These are phyloP conservation scores for Polychytrium aggregatum DNA, from an alignment of 192 early-diverging fungal species.

Conservation along the genomic window DNA sequence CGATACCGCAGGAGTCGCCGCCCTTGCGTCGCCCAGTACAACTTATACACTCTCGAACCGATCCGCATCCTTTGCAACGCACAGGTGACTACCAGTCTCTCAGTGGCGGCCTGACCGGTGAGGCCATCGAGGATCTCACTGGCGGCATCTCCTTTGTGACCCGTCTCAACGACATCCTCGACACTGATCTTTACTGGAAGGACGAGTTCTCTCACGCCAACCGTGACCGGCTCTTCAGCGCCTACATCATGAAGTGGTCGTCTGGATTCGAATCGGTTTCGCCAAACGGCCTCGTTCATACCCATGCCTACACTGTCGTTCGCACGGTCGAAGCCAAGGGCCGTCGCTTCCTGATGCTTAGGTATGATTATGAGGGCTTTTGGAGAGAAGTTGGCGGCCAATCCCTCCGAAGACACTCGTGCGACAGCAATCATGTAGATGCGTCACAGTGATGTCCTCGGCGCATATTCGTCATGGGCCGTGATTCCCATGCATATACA, in stretches of 20 bases:
- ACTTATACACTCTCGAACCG: no score
- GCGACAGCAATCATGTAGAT: no score
- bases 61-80: no score
- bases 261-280: not conserved
- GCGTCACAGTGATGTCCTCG: no score
- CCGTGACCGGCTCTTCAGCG: constrained; percentile 18
- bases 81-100: constrained; percentile 34
- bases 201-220: constrained; percentile 39
- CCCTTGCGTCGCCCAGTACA: no score
- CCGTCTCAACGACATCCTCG: constrained; percentile 30
- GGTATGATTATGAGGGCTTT: no score
- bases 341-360: constrained; percentile 21
- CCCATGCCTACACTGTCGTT: constrained; percentile 41
- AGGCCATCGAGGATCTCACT: constrained; percentile 44
- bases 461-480: no score
- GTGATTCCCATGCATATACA: no score
- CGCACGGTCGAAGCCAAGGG: constrained; percentile 29
- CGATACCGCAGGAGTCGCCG: no score
- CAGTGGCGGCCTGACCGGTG: constrained; percentile 21
- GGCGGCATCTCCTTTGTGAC: constrained; percentile 34
- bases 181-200: constrained; percentile 40
- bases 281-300: constrained; percentile 14
- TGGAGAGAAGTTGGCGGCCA: no score
- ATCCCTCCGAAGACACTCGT: no score
- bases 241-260: constrained; percentile 8